Percentiles rank a stretch among this genome's conserved stretches.
These are phyloP conservation scores for Rhinocladiella mackenziei DNA, from an alignment of 2,329 filamentous ascomycete genomes.

Conservation along the genomic window DNA sequence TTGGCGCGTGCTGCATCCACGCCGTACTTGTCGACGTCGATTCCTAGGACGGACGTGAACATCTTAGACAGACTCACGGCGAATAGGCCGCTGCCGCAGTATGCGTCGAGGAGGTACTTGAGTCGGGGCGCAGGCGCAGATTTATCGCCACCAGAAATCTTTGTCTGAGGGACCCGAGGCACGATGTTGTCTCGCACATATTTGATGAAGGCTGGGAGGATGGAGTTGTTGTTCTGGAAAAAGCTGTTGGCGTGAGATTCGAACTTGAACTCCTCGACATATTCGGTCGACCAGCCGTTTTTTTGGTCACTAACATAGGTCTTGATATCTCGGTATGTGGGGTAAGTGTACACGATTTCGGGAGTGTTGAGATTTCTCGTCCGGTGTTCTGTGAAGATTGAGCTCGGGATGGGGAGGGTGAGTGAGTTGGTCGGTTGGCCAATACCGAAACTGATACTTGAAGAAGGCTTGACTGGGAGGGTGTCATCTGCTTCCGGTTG, in stretches of 20 bases:
- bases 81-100: slow-evolving; percentile 95
- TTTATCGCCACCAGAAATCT: too few relatives aligned
- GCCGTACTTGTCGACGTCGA: slow-evolving; percentile 78
- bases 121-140: too few relatives aligned
- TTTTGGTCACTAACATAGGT: slow-evolving; percentile 84
- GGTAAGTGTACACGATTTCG: slow-evolving; percentile 54
- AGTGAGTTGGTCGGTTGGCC: too few relatives aligned
- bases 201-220: slow-evolving; percentile 77
- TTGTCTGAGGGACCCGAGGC: slow-evolving; percentile 39
- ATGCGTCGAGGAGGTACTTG: slow-evolving; percentile 91
- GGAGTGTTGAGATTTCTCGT: slow-evolving; percentile 43
- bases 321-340: slow-evolving; percentile 69
- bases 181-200: slow-evolving; percentile 81
- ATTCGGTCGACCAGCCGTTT: slow-evolving; percentile 80
- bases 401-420: slow-evolving; percentile 8
- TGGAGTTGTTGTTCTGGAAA: slow-evolving; percentile 99
- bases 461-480: too few relatives aligned
- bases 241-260: slow-evolving; percentile 89
- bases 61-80: slow-evolving; percentile 84
- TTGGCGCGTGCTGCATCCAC: slow-evolving; percentile 78
- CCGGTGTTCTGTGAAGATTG: slow-evolving; percentile 4
- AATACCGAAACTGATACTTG: too few relatives aligned
- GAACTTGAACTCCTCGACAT: slow-evolving; percentile 79
- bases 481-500: too few relatives aligned
- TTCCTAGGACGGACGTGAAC: slow-evolving; percentile 76